phyloP scores from a whole-genome alignment of 2,329 filamentous ascomycete genomes.

The Colletotrichum orchidophilum region DNA sequence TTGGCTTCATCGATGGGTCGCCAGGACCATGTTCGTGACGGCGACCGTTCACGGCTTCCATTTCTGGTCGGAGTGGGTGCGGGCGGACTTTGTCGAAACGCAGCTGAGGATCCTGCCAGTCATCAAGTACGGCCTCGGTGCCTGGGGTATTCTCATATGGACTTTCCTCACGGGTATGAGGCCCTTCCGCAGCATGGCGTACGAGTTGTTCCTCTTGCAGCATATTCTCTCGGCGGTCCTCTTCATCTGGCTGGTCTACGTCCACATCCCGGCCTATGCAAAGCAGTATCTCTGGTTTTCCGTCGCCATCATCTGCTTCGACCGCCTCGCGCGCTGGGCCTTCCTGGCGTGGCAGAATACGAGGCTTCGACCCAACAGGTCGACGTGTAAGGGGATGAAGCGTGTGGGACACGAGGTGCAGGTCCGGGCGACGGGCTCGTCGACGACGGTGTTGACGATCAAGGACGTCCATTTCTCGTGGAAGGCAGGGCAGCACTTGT shows the following conservation, averaged over 20 bases:
- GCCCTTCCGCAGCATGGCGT: conserved; percentile 71
- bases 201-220: conserved; percentile 76
- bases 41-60: conserved; percentile 76
- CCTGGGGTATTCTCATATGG: conserved; percentile 74
- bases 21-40: conserved; percentile 73
- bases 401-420: conserved; percentile 63
- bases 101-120: conserved; percentile 66
- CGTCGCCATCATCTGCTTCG: conserved; percentile 69
- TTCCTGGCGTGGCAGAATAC: conserved; percentile 64
- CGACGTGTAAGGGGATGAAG: conserved; percentile 57
- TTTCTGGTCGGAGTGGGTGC: conserved; percentile 72
- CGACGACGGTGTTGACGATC: conserved; percentile 66
- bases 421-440: conserved; percentile 57
- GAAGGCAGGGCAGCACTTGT: conserved; percentile 68
- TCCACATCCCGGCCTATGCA: conserved; percentile 69
- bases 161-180: conserved; percentile 70
- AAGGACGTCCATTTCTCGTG: conserved; percentile 68
- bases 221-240: conserved; percentile 70
- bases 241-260: conserved; percentile 70
- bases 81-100: conserved; percentile 64
- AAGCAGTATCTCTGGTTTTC: conserved; percentile 73
- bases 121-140: conserved; percentile 69
- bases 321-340: conserved; percentile 63
- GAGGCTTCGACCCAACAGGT: conserved; percentile 50
- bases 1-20: conserved; percentile 79